phyloP scores from a whole-genome alignment of 441 rosid genomes.

The Erodium chrysanthum region DNA sequence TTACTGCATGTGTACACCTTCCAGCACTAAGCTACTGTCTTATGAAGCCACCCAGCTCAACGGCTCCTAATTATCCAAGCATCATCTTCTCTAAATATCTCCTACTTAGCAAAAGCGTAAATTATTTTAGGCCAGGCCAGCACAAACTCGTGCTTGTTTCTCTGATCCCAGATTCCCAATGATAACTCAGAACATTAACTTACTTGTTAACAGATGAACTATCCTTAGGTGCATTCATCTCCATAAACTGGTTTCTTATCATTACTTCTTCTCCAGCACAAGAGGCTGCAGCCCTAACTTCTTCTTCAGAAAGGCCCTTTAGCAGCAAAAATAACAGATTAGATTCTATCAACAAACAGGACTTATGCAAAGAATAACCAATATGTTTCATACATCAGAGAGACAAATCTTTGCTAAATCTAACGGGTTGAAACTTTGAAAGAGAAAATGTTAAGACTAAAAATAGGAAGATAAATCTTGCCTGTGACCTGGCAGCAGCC shows the following conservation, averaged over 20 bases:
- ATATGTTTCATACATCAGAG: neutral
- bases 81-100: neutral
- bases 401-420: neutral
- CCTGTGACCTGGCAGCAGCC: conserved; percentile 88
- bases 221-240: conserved; percentile 97
- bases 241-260: conserved; percentile 86
- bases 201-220: conserved; percentile 92
- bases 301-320: conserved; percentile 98
- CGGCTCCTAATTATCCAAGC: neutral
- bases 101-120: neutral
- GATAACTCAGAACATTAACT: conserved; percentile 23
- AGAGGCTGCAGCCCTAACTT: conserved; percentile 82
- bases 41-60: conserved; percentile 9
- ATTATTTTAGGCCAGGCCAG: neutral
- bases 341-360: conserved; percentile 15
- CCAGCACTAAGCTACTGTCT: conserved; percentile 12
- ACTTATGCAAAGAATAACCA: neutral
- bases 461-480: conserved; percentile 21
- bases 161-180: neutral
- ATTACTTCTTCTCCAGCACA: conserved; percentile 98
- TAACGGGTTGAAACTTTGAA: neutral
- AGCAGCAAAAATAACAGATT: conserved; percentile 25
- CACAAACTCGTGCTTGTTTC: neutral
- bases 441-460: conserved; percentile 11
- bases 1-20: conserved; percentile 8